Evolutionary conservation across 305 asterid species (phyloP).

Genomic region (Euphrasia arctica): DNA sequence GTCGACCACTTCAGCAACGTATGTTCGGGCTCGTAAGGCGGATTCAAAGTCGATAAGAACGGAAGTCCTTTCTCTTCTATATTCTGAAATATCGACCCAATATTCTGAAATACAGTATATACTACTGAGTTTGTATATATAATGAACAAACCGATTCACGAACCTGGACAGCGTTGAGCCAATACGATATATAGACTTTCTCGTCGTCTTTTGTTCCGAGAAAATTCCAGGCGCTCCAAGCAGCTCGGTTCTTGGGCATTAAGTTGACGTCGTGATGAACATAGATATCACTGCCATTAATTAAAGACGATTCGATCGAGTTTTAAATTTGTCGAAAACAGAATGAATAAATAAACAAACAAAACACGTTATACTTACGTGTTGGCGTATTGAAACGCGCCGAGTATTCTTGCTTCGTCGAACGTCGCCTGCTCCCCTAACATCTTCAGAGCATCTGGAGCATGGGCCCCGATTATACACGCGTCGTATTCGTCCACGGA

Average conservation of each 20-base stretch:
- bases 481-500: slow-evolving; percentile 37
- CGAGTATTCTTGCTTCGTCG: slow-evolving; percentile 48
- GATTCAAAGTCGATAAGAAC: too few relatives aligned
- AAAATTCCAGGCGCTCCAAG: slow-evolving; percentile 81
- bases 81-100: too few relatives aligned
- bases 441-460: slow-evolving; percentile 53
- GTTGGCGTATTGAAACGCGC: slow-evolving; percentile 53
- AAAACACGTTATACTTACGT: slow-evolving; percentile 27
- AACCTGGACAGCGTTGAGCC: slow-evolving; percentile 66
- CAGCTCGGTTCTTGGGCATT: slow-evolving; percentile 68
- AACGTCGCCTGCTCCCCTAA: slow-evolving; percentile 47
- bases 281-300: slow-evolving; percentile 53
- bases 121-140: background rate
- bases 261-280: slow-evolving; percentile 61
- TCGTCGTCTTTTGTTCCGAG: slow-evolving; percentile 43
- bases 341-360: background rate
- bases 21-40: background rate
- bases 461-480: slow-evolving; percentile 53
- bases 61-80: too few relatives aligned
- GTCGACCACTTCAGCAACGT: slow-evolving; percentile 60
- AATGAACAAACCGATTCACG: slow-evolving; percentile 2
- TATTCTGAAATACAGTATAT: too few relatives aligned
- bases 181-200: slow-evolving; percentile 44
- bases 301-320: too few relatives aligned
- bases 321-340: too few relatives aligned